A percentile compares a stretch with the other conserved stretches of the same genome.
Evolutionary conservation across 345 rosid species (phyloP).

Genomic region (Aegle marmelos): DNA sequence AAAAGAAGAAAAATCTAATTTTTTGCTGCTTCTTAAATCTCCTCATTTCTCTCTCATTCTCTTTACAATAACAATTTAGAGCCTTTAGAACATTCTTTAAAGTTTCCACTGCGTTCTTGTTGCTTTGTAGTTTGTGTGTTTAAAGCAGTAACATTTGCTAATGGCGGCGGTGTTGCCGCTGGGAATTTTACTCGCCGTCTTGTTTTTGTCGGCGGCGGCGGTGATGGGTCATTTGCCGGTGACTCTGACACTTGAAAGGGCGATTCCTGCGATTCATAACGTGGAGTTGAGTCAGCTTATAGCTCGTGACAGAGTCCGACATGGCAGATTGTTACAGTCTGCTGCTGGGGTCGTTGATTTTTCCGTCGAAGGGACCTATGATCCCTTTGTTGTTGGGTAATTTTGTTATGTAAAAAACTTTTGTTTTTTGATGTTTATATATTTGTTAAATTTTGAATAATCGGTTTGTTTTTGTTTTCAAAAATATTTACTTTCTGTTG

Average conservation of each 20-base stretch:
- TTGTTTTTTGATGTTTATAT: background rate
- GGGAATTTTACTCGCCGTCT: slow-evolving; percentile 18
- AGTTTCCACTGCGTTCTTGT: background rate
- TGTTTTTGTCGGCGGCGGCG: slow-evolving; percentile 23
- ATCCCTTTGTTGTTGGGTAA: slow-evolving; percentile 91
- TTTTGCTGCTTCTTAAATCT: no score
- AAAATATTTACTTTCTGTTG: background rate
- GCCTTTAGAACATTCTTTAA: slow-evolving; percentile 1
- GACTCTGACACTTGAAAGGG: slow-evolving; percentile 55
- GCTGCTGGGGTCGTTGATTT: slow-evolving; percentile 68
- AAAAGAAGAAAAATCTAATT: no score
- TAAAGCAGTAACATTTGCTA: background rate
- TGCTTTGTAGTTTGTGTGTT: background rate
- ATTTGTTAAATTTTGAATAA: background rate
- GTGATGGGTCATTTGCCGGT: slow-evolving; percentile 50
- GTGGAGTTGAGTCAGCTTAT: slow-evolving; percentile 55
- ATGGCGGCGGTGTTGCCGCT: slow-evolving; percentile 19
- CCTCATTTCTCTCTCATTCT: background rate
- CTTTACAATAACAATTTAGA: no score
- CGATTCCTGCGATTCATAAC: slow-evolving; percentile 42
- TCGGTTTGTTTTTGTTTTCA: background rate
- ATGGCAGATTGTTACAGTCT: slow-evolving; percentile 75
- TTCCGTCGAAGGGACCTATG: slow-evolving; percentile 70
- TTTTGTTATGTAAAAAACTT: background rate
- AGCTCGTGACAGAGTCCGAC: slow-evolving; percentile 68